Conservation (phyloP, 169 alveolate genomes). For the Eimeria maxima region DNA sequence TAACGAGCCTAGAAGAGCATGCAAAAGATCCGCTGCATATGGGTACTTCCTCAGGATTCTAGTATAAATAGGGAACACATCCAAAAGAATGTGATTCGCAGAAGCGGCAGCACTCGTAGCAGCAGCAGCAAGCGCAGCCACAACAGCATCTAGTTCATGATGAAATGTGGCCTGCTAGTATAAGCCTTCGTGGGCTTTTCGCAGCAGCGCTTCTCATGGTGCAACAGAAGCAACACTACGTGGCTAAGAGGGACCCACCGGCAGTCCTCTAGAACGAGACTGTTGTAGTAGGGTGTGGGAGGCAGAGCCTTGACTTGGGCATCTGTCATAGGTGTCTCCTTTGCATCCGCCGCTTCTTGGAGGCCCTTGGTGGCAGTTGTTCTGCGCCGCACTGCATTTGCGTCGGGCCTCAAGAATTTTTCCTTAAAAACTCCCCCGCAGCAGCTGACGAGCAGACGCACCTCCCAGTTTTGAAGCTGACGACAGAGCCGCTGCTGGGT, state of each 20-base stretch:
- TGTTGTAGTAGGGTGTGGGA: slow-evolving; percentile 83
- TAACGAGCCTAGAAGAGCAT: not conserved
- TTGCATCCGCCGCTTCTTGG: not conserved
- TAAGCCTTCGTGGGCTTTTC: not conserved
- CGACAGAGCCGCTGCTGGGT: slow-evolving; percentile 8
- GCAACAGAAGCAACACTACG: not conserved
- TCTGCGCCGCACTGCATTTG: slow-evolving; percentile 47
- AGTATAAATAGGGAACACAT: not conserved
- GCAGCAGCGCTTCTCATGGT: not conserved
- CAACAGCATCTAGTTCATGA: not conserved
- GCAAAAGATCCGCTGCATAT: not conserved
- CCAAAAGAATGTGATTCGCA: not conserved
- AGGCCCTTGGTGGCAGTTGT: slow-evolving; percentile 25
- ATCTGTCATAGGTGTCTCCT: slow-evolving; percentile 2
- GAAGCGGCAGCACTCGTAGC: not conserved
- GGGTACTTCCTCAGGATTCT: not conserved
- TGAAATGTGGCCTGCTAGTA: too few relatives aligned
- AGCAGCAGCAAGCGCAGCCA: not conserved
- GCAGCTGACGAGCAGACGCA: slow-evolving; percentile 48
- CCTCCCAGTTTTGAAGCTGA: slow-evolving; percentile 70
- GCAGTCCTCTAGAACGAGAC: slow-evolving; percentile 77
- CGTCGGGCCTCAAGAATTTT: slow-evolving; percentile 36
- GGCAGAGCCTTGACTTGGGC: slow-evolving; percentile 56
- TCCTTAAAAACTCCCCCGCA: slow-evolving; percentile 16
- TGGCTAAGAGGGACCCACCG: slow-evolving; percentile 15